Conservation (phyloP, 306 rosid species). For the Mimosa pudica region DNA sequence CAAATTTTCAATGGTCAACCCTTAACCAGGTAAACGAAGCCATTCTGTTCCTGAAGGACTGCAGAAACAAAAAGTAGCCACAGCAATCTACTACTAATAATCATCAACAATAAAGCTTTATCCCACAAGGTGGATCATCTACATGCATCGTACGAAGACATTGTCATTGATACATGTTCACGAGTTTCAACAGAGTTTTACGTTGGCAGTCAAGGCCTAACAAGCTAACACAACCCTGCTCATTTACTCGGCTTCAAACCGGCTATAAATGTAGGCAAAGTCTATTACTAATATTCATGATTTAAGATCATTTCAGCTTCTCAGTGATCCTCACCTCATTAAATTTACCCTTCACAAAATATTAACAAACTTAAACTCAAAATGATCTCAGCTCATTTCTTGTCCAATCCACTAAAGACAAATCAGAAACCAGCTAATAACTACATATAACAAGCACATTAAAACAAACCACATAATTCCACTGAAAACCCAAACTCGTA, state of each 20-base stretch:
- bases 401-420: conserved; percentile 4
- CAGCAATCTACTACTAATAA: neutral
- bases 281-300: neutral
- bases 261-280: too few relatives aligned
- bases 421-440: neutral
- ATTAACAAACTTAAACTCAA: neutral
- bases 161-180: too few relatives aligned
- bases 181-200: too few relatives aligned
- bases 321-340: conserved; percentile 19
- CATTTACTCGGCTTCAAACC: too few relatives aligned
- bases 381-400: conserved; percentile 18
- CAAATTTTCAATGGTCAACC: neutral
- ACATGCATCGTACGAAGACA: too few relatives aligned
- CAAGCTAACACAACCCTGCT: too few relatives aligned
- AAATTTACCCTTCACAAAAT: neutral
- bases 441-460: neutral
- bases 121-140: too few relatives aligned
- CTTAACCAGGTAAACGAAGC: neutral
- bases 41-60: neutral
- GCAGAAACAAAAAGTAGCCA: neutral
- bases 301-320: conserved; percentile 20
- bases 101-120: neutral
- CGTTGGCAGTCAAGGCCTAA: too few relatives aligned
- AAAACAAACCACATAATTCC: conserved; percentile 9
- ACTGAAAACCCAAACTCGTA: conserved; percentile 32